phyloP scores from a whole-genome alignment of 176 grass and related monocot genomes.

The Oryza meyeriana region DNA sequence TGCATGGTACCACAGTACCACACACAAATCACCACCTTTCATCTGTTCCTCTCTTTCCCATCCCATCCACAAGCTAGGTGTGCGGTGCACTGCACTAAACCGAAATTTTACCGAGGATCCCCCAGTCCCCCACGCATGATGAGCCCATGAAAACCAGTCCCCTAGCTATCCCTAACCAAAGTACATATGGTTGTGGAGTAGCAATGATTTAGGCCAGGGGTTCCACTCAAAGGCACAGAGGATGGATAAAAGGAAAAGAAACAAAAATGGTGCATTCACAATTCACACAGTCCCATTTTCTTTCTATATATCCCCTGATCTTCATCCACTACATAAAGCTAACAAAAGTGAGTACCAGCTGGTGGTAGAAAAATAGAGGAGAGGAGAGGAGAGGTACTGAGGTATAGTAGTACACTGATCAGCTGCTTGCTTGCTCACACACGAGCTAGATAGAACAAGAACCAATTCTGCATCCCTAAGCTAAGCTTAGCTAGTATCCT shows the following conservation, averaged over 20 bases:
- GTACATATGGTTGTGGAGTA: conserved; percentile 35
- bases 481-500: neutral
- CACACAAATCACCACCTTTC: neutral
- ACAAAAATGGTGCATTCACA: neutral
- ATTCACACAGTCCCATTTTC: neutral
- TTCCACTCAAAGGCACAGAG: conserved; percentile 12
- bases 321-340: neutral
- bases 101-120: conserved; percentile 12
- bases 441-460: conserved; percentile 19
- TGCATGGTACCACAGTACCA: neutral
- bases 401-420: neutral
- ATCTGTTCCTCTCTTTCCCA: neutral
- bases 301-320: neutral
- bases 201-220: conserved; percentile 32
- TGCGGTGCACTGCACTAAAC: neutral
- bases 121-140: conserved; percentile 9
- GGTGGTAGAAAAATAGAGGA: neutral
- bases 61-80: neutral
- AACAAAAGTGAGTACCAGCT: neutral
- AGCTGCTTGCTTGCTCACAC: neutral
- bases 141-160: conserved; percentile 36
- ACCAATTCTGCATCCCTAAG: conserved; percentile 25
- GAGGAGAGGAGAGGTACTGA: neutral
- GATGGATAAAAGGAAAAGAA: neutral
- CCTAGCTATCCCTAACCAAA: conserved; percentile 15